Evolutionary conservation across 2,329 filamentous ascomycete genomes (phyloP), one percentile per base, ranked within the genome.

Genomic region (Ophiostoma populinum): DNA sequence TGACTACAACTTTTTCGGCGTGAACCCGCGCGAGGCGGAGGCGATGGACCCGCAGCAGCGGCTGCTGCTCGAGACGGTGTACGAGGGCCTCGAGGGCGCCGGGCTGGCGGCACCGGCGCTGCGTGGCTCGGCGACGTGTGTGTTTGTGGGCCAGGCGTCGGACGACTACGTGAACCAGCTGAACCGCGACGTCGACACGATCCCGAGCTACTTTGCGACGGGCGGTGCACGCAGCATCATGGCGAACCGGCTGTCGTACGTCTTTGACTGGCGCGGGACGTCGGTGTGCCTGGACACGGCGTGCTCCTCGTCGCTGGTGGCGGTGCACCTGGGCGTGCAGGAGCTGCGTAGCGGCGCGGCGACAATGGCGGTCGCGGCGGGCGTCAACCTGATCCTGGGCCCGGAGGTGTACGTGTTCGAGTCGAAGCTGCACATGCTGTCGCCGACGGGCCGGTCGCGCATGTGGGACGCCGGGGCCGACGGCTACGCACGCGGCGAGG

Each of bases 401-500:
- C 52, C 53, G 5, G 47, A 50, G 12, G 35, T 40, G 7, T 40
- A 40, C 17, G 35, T 40, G n/a, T 37, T 37, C 24, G 39, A 40
- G 24, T 37, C 35, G n/a, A 40, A 37, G 35, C n/a, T 63, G 16
- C 54, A 58, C 38, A 62, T 63, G 52, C 50, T 65, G 0, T 61
- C 57, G 32, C 56, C 58, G 1, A 51, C 56, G 1, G 59, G 60
- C 2, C 54, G 53, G 35, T 63, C 55, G 28, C 55, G 54, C 24
- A 60, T 59, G 49, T 70, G 62, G 52, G 68, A 72, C 40, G 47
- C 49, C 3, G 45, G 45, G 4, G 69, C 64, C 0, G 57, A 69
- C 39, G 70, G 70, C 1, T 75, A 73, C 42, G 65, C 59, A 0
- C 57, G 68, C n/a, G 69, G 67, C 11, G 69, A 74, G 44, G 70